These are phyloP conservation scores for Symmetrospora coprosmae DNA, from an alignment of 768 basidiomycete genomes.

Conservation along the genomic window DNA sequence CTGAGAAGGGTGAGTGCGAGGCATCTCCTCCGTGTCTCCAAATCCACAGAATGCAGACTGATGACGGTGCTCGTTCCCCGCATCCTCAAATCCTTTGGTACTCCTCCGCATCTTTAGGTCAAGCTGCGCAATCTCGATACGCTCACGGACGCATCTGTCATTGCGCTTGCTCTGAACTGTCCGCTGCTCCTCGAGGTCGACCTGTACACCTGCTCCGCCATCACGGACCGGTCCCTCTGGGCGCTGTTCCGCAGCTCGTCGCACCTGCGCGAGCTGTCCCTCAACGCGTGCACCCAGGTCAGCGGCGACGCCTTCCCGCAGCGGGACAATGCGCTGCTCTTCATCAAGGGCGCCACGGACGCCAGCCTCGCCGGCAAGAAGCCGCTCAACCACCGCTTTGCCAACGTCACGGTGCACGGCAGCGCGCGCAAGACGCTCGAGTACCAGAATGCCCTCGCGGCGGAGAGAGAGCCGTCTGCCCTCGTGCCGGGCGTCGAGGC, in stretches of 20 bases:
- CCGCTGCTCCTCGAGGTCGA: slow-evolving; percentile 86
- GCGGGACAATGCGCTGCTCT: slow-evolving; percentile 34
- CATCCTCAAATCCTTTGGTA: background rate
- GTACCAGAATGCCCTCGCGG: too few species aligned
- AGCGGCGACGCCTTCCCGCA: slow-evolving; percentile 78
- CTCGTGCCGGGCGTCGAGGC: slow-evolving; percentile 39
- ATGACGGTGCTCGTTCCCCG: background rate
- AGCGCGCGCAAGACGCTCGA: too few species aligned
- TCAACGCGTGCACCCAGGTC: slow-evolving; percentile 62
- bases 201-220: slow-evolving; percentile 62
- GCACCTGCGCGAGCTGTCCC: slow-evolving; percentile 79
- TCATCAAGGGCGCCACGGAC: slow-evolving; percentile 9
- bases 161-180: slow-evolving; percentile 60
- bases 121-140: slow-evolving; percentile 66
- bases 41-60: background rate
- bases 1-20: slow-evolving; percentile 50
- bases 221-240: slow-evolving; percentile 64
- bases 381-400: background rate
- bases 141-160: slow-evolving; percentile 63
- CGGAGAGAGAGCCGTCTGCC: slow-evolving; percentile 49
- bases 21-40: background rate
- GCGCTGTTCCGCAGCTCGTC: slow-evolving; percentile 66
- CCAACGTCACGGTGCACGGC: too few species aligned
- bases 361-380: background rate
- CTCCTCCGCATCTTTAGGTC: slow-evolving; percentile 41